A percentile compares a stretch with the other conserved stretches of the same genome.
phyloP scores from a whole-genome alignment of 768 basidiomycete genomes.

The Gyrodon lividus region DNA sequence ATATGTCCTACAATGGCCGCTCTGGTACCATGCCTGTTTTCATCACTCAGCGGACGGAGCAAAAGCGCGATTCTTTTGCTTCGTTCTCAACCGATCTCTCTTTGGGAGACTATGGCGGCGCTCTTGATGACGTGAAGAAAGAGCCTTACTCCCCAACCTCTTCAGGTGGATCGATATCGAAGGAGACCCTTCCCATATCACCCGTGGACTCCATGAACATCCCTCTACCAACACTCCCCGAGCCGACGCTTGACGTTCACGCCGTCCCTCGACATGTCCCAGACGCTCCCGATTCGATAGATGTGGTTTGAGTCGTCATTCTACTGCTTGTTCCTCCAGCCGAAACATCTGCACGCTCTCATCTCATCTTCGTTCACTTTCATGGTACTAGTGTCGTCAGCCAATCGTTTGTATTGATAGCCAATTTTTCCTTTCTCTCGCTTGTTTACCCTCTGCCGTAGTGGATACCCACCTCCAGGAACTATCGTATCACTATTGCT shows the following conservation, averaged over 20 bases:
- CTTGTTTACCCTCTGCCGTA: slow-evolving; percentile 1
- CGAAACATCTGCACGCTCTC: background rate
- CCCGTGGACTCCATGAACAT: slow-evolving; percentile 19
- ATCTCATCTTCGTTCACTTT: background rate
- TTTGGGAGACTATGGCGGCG: slow-evolving; percentile 39
- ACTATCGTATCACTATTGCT: slow-evolving; percentile 20
- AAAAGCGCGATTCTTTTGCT: slow-evolving; percentile 47
- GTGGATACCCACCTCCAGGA: slow-evolving; percentile 19
- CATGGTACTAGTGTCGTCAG: background rate
- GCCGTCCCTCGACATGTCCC: slow-evolving; percentile 24
- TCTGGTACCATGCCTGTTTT: slow-evolving; percentile 41
- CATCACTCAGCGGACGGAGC: slow-evolving; percentile 43
- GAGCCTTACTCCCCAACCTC: slow-evolving; percentile 20
- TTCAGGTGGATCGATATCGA: slow-evolving; percentile 22
- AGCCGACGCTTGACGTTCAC: slow-evolving; percentile 12
- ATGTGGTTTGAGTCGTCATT: slow-evolving; percentile 13
- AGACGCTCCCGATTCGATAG: slow-evolving; percentile 14
- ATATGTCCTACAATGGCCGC: slow-evolving; percentile 20
- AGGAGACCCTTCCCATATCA: slow-evolving; percentile 23
- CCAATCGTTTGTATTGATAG: slow-evolving; percentile 30
- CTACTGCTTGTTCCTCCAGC: background rate
- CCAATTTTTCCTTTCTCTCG: background rate
- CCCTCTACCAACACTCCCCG: slow-evolving; percentile 18
- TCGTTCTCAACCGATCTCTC: slow-evolving; percentile 48
- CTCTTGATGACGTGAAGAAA: slow-evolving; percentile 28